These are phyloP conservation scores for Aquanectria penicillioides DNA, from an alignment of 2,329 filamentous ascomycete species.

Conservation along the genomic window DNA sequence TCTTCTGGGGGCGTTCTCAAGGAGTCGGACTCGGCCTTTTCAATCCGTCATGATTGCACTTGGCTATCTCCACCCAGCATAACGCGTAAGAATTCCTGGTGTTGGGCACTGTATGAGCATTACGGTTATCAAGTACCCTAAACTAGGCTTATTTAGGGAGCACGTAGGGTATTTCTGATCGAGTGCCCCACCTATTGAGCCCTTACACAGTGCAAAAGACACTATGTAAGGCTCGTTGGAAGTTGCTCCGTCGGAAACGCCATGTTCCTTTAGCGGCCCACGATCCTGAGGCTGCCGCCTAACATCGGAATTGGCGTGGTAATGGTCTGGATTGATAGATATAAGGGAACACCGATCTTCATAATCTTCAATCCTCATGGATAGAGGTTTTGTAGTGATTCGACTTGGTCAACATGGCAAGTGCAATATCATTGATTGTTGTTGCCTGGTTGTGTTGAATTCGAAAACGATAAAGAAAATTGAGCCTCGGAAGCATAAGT, in stretches of 20 bases:
- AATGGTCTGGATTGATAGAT: neutral
- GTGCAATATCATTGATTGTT: no score
- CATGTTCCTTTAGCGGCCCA: neutral
- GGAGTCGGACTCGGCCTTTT: conserved; percentile 30
- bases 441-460: no score
- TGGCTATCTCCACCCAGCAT: conserved; percentile 38
- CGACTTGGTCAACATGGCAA: no score
- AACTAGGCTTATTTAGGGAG: rapidly evolving
- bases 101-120: conserved; percentile 39
- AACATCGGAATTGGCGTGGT: neutral
- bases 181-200: neutral
- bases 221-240: conserved; percentile 29
- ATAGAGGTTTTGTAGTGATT: no score
- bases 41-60: conserved; percentile 20
- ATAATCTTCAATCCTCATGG: no score
- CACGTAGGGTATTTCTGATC: conserved; percentile 27
- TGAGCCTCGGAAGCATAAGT: no score
- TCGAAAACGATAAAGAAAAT: no score
- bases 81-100: conserved; percentile 39
- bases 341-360: no score
- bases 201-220: conserved; percentile 6
- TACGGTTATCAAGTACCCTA: conserved; percentile 42
- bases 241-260: conserved; percentile 22
- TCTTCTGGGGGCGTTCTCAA: neutral
- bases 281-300: neutral